Evolutionary conservation across 1,139 yeast species (phyloP).

Genomic region (Yamadazyma atmosphaerica): DNA sequence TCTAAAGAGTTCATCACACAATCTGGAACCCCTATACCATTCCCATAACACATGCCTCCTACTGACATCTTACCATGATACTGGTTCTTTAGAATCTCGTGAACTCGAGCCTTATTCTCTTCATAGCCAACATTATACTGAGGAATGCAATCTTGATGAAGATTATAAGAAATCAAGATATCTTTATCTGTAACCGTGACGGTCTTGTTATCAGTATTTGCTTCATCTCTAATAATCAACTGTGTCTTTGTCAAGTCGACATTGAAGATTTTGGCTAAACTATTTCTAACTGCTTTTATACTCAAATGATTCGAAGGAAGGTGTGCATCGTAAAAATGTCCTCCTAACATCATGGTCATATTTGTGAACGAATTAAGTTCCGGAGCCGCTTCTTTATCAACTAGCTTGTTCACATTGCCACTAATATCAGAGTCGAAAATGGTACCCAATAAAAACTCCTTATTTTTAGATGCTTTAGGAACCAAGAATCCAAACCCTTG

Average conservation of each 20-base stretch:
- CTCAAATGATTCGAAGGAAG: conserved; percentile 49
- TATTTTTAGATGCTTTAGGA: conserved; percentile 58
- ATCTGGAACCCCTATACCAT: conserved; percentile 89
- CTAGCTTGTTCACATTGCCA: conserved; percentile 6
- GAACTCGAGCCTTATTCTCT: conserved; percentile 37
- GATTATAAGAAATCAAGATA: conserved; percentile 35
- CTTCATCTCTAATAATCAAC: conserved; percentile 30
- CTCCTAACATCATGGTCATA: conserved; percentile 89
- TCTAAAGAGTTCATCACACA: conserved; percentile 66
- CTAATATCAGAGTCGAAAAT: conserved; percentile 82
- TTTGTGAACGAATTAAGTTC: conserved; percentile 37
- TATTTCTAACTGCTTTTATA: conserved; percentile 43
- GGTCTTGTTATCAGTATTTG: conserved; percentile 19
- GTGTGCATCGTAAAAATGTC: conserved; percentile 38
- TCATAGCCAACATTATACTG: conserved; percentile 77
- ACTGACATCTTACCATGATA: conserved; percentile 44
- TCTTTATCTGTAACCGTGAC: conserved; percentile 27
- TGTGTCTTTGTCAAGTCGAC: conserved; percentile 39
- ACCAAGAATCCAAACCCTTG: conserved; percentile 88
- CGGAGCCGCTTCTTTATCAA: conserved; percentile 1
- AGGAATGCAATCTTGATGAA: conserved; percentile 68
- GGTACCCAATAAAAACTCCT: conserved; percentile 73
- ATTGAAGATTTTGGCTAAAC: conserved; percentile 51
- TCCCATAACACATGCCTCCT: conserved; percentile 83
- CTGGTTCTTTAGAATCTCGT: conserved; percentile 18